phyloP scores from a whole-genome alignment of 306 rosid genomes.

The Vigna reflexopilosa region DNA sequence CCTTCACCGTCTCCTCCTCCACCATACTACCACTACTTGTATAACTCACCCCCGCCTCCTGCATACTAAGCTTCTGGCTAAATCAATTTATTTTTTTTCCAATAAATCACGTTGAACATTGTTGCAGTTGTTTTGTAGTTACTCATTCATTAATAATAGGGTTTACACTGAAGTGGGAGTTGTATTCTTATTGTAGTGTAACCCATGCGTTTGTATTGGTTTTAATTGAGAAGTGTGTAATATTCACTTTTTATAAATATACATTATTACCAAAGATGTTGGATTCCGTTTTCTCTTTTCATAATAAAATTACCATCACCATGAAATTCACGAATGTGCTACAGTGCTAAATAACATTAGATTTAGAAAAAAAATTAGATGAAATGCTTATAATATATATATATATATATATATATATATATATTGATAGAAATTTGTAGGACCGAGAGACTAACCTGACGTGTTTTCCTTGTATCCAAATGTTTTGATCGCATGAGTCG shows the following conservation, averaged over 20 bases:
- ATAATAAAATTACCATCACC: background rate
- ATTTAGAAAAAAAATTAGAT: too few species aligned
- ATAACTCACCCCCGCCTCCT: slow-evolving; percentile 26
- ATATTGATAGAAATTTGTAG: too few species aligned
- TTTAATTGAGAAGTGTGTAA: background rate
- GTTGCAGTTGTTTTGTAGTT: background rate
- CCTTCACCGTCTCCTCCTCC: slow-evolving; percentile 20
- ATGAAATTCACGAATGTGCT: background rate
- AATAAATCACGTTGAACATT: background rate
- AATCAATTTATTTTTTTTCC: background rate
- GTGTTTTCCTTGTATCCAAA: too few species aligned
- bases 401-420: too few species aligned
- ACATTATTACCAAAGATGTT: background rate
- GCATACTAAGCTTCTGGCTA: background rate
- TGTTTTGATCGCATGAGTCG: too few species aligned
- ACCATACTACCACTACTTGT: slow-evolving; percentile 15
- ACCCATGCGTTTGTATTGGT: background rate
- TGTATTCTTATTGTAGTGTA: background rate
- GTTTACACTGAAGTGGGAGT: background rate
- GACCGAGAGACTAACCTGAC: too few species aligned
- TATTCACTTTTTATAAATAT: background rate
- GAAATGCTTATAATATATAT: too few species aligned
- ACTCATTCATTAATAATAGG: background rate
- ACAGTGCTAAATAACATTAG: too few species aligned
- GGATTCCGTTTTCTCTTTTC: slow-evolving; percentile 2